Evolutionary conservation across 345 rosid genomes (phyloP), one percentile per base, ranked within the genome.

Genomic region (Brassica rapa): DNA sequence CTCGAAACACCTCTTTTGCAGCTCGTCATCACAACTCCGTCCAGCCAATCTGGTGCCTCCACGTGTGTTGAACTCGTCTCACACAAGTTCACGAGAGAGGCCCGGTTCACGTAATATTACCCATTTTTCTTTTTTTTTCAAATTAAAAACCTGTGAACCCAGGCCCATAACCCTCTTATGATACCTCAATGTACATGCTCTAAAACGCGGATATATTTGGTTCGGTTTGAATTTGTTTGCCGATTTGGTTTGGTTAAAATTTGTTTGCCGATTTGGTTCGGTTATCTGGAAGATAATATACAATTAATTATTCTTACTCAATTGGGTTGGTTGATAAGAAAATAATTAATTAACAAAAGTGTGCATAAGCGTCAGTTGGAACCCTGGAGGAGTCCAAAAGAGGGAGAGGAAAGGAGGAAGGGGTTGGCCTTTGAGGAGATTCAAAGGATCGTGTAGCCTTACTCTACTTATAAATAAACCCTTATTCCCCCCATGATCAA

Each of bases 361-460:
- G 77, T 66, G 39, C 8, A 23, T 1, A 57, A 21, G 82, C 65
- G 74, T 73, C 78, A 79, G 82, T 79, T 79, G 78, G 49, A 41
- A 14, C 49, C 49, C 49, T 41, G 49, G 78, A 68, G 82, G n/a
- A 8, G 70, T 79, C 82, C 49, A 79, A 79, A 25, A 73, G 82
- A 79, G 82, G n/a, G 15, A 2, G 81, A 70, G 71, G 76, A 51
- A 76, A 49, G 8, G 6, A 65, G 32, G 14, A 66, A 43, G 16
- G 77, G 77, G 59, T 73, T 79, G 82, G 4, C 82, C 82, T 73
- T 79, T 79, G 78, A 79, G 1, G 49, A 61, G 69, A 6, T 24
- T 79, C 74, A 79, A 79, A 79, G 82, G 82, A 79, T 79, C 70
- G 74, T 73, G 33, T 60, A 4, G 73, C 56, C 60, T 10, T 43